phyloP scores from a whole-genome alignment of 2,329 filamentous ascomycete species.

The Nothomitra cinnamomea region DNA sequence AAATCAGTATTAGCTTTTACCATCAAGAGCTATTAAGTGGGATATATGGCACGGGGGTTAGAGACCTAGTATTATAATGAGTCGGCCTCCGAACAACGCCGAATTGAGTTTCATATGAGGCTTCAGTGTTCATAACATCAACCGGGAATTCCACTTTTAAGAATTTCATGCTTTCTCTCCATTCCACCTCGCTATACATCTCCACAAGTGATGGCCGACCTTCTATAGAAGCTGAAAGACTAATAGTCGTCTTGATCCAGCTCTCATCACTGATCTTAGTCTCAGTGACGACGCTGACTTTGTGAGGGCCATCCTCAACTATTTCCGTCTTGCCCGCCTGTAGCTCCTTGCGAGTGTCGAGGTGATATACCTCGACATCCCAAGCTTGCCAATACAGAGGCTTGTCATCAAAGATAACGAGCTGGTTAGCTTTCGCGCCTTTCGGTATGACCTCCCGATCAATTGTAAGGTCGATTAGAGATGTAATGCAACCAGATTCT shows the following conservation, averaged over 20 bases:
- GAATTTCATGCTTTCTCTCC: slow-evolving; percentile 95
- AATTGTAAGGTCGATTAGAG: slow-evolving; percentile 57
- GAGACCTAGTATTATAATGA: slow-evolving; percentile 82
- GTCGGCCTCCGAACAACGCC: slow-evolving; percentile 79
- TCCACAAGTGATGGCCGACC: slow-evolving; percentile 55
- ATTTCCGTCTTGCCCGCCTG: slow-evolving; percentile 51
- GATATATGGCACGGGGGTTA: slow-evolving; percentile 4
- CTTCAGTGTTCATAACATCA: slow-evolving; percentile 76
- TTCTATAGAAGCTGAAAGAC: slow-evolving; percentile 50
- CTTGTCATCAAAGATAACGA: slow-evolving; percentile 94
- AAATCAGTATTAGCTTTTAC: slow-evolving; percentile 13
- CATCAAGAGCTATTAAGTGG: neutral
- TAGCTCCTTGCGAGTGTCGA: slow-evolving; percentile 70
- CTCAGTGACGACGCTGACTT: slow-evolving; percentile 66
- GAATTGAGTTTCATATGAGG: slow-evolving; percentile 88
- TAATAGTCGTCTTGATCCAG: slow-evolving; percentile 74
- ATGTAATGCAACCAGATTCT: slow-evolving; percentile 61
- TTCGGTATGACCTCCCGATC: slow-evolving; percentile 62
- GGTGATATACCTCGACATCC: slow-evolving; percentile 95
- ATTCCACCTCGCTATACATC: slow-evolving; percentile 75
- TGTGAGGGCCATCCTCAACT: slow-evolving; percentile 52
- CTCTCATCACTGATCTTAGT: slow-evolving; percentile 79
- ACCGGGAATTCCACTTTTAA: slow-evolving; percentile 98
- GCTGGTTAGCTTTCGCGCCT: slow-evolving; percentile 65
- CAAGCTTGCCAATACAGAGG: slow-evolving; percentile 94